Conservation (phyloP, 306 rosid genomes). For the Begonia fuchsioides region DNA sequence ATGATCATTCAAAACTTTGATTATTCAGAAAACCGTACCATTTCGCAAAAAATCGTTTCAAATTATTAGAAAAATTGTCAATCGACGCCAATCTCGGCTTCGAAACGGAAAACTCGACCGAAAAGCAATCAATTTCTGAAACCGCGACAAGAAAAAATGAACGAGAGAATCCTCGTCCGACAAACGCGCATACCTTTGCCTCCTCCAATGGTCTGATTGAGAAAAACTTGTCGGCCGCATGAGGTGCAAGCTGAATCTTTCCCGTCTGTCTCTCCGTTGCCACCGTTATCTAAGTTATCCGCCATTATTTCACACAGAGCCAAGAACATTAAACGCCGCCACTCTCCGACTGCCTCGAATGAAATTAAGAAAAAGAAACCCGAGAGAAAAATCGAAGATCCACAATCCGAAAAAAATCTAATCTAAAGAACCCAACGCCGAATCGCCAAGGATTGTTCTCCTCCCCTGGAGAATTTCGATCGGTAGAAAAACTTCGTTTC, state of each 20-base stretch:
- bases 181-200: constrained; percentile 15
- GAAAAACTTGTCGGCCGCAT: constrained; percentile 18
- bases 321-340: not conserved
- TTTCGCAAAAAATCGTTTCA: too few species aligned
- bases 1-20: too few species aligned
- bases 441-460: not conserved
- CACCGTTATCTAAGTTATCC: constrained; percentile 20
- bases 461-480: too few species aligned
- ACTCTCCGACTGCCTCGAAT: not conserved
- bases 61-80: too few species aligned
- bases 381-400: constrained; percentile 2
- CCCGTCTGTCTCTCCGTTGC: constrained; percentile 27
- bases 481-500: too few species aligned
- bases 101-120: too few species aligned
- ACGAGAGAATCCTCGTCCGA: not conserved
- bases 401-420: not conserved
- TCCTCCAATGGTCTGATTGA: constrained; percentile 19
- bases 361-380: constrained; percentile 1
- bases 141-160: not conserved
- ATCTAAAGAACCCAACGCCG: not conserved
- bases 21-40: too few species aligned
- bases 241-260: constrained; percentile 26
- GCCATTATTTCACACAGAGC: constrained; percentile 6
- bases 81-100: too few species aligned
- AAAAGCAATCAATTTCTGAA: too few species aligned